Percentiles rank a stretch among this genome's conserved stretches.
Conservation (phyloP, 495 filamentous ascomycete genomes). For the Annulohypoxylon maeteangense region DNA sequence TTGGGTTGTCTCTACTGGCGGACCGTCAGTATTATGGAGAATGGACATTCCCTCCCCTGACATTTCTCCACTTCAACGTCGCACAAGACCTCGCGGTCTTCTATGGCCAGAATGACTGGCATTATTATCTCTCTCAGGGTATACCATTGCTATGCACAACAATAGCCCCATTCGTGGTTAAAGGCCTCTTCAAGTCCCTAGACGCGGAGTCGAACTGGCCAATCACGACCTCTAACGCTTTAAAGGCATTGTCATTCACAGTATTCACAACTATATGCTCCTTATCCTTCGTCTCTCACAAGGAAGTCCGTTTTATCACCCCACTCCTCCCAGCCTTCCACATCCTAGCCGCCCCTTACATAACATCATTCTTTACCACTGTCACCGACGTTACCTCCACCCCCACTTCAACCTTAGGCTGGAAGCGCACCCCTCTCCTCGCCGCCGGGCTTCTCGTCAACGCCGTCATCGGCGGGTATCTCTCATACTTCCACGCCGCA, state of each 20-base stretch:
- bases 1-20: constrained; percentile 70
- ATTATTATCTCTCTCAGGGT: constrained; percentile 93
- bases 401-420: constrained; percentile 32
- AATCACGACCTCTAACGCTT: constrained; percentile 53
- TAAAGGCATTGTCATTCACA: constrained; percentile 69
- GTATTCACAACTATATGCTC: constrained; percentile 67
- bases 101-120: constrained; percentile 90
- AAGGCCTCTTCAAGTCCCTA: constrained; percentile 68
- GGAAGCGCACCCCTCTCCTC: constrained; percentile 65
- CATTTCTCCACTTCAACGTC: constrained; percentile 93
- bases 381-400: constrained; percentile 30
- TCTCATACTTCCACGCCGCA: constrained; percentile 78
- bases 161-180: constrained; percentile 76
- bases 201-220: constrained; percentile 46
- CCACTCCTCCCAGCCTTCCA: constrained; percentile 89
- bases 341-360: constrained; percentile 75
- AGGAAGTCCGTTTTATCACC: constrained; percentile 98
- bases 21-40: constrained; percentile 85
- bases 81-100: constrained; percentile 85
- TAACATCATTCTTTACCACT: constrained; percentile 71
- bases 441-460: constrained; percentile 71
- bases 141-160: constrained; percentile 89
- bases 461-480: constrained; percentile 76
- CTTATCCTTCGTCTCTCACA: constrained; percentile 88
- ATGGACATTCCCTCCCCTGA: constrained; percentile 91